phyloP scores from a whole-genome alignment of 345 rosid genomes.

The Eucalyptus marginata region DNA sequence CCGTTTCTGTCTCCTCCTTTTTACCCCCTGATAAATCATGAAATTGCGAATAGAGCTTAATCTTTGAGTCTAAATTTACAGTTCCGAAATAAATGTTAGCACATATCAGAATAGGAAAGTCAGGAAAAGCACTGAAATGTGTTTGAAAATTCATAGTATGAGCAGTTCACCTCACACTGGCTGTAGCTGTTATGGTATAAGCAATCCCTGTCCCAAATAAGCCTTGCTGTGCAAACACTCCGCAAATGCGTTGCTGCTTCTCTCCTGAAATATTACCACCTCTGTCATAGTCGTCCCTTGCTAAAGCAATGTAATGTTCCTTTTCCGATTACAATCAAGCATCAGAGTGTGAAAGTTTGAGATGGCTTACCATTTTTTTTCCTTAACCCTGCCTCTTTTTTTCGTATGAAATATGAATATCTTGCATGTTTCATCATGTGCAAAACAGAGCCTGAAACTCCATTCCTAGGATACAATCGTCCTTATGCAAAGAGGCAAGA shows the following conservation, averaged over 20 bases:
- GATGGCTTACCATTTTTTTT: neutral
- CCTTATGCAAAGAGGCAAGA: neutral
- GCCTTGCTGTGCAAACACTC: slow-evolving; percentile 15
- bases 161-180: slow-evolving; percentile 26
- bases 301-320: neutral
- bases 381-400: neutral
- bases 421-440: neutral
- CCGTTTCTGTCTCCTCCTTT: neutral
- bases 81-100: neutral
- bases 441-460: neutral
- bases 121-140: neutral
- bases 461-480: neutral
- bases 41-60: neutral
- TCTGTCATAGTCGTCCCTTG: neutral
- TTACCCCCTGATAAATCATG: neutral
- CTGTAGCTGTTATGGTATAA: slow-evolving; percentile 32
- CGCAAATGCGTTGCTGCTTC: slow-evolving; percentile 12
- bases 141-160: neutral
- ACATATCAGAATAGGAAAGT: neutral
- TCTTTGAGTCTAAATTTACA: neutral
- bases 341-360: neutral
- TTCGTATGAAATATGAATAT: neutral
- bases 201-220: slow-evolving; percentile 30
- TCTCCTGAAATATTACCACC: slow-evolving; percentile 13
- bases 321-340: neutral